Percentiles rank a stretch among this genome's conserved stretches.
Evolutionary conservation across 176 grass and related monocot genomes (phyloP).

Genomic region (Triticum turgidum): DNA sequence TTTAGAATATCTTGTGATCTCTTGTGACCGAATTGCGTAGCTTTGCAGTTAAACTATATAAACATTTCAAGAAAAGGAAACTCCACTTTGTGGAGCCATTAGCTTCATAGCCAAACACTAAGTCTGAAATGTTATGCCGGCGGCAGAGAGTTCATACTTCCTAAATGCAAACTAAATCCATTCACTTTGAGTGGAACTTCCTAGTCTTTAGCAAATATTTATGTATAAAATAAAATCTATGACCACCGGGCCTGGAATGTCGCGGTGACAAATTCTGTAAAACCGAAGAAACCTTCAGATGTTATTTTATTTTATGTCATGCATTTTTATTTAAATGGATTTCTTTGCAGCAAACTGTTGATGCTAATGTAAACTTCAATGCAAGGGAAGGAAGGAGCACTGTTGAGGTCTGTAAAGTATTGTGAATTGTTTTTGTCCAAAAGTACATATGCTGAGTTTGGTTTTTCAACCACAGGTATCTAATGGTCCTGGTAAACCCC

Average conservation of each 20-base stretch:
- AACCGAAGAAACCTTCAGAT: not conserved
- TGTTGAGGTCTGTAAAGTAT: constrained; percentile 61
- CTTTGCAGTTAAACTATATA: not conserved
- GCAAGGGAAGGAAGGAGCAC: constrained; percentile 87
- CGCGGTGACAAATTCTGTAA: not conserved
- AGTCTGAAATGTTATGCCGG: not conserved
- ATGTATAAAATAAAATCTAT: not conserved
- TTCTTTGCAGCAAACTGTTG: constrained; percentile 73
- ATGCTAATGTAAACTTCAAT: constrained; percentile 87
- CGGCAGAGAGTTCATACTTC: not conserved
- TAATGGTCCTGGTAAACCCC: constrained; percentile 40
- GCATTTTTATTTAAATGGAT: not conserved
- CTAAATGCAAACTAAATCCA: not conserved
- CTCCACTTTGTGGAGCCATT: not conserved
- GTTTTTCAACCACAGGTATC: constrained; percentile 44
- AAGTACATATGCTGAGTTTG: constrained; percentile 2
- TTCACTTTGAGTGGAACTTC: not conserved
- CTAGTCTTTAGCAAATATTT: not conserved
- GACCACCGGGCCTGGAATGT: not conserved
- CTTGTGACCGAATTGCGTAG: not conserved
- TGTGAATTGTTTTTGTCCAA: not conserved
- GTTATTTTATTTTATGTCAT: not conserved
- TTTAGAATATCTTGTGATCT: not conserved
- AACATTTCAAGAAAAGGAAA: not conserved
- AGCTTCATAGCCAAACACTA: not conserved